Evolutionary conservation across 2,329 filamentous ascomycete genomes (phyloP), one percentile per base, ranked within the genome.

Genomic region (Penicillium sp.): DNA sequence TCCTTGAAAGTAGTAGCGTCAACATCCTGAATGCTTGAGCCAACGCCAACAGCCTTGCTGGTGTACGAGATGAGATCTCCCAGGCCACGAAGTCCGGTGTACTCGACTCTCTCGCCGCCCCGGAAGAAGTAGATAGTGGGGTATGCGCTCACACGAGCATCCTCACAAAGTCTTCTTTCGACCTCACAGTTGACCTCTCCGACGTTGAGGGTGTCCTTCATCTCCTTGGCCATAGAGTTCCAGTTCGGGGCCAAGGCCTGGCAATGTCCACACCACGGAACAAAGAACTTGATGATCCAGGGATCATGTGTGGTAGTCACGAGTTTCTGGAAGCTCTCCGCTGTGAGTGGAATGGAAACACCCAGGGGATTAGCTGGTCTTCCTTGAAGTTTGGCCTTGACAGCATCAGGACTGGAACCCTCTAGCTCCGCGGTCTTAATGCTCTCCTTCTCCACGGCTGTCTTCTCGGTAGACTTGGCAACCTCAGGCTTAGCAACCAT

Each of bases 231-330:
- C 75, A 99, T 85, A 67, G 93, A 89, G 58, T 86, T 80, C 94
- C 94, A 99, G 60, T 86, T 92, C 2, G 94, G 90, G 34, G 89
- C 91, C 82, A 99, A 86, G 36, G 90, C 90, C 76, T 96, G 90
- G 75, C 95, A 99, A 75, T 99, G 94, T 64, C 87, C 86, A 73
- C 94, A 99, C 94, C 93, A 97, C 5, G 94, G 95, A 16, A 91
- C 92, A 72, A 97, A 97, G 72, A 99, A 97, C 75, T 99, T 99
- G 81, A 99, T 86, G 70, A 99, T 97, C 94, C 94, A 99, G 5
- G 92, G 88, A 59, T 97, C 92, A 60, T 90, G 86, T 0, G 91
- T 92, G 71, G 87, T 89, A 3, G 91, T 96, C 44, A 99, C 92
- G 36, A 88, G 79, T 54, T 84, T 86, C 71, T 95, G 88, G 78